Conservation (phyloP, 2,329 filamentous ascomycete genomes). For the Cadophora gregata region DNA sequence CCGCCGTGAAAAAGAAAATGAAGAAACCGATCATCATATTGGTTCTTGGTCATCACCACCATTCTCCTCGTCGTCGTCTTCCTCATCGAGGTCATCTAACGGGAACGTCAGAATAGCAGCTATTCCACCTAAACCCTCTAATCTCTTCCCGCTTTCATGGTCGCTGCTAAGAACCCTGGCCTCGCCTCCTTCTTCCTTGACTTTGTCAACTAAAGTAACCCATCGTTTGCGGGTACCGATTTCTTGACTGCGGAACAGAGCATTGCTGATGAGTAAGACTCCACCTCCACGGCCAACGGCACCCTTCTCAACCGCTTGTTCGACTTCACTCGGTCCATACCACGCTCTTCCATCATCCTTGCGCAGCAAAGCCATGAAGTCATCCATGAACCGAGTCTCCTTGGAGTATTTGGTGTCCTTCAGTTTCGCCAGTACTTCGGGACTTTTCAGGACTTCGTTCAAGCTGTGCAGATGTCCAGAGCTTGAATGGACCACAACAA, state of each 20-base stretch:
- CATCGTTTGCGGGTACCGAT: conserved; percentile 78
- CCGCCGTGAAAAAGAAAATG: background rate
- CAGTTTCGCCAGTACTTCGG: conserved; percentile 77
- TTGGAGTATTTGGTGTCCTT: conserved; percentile 87
- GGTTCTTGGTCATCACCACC: conserved; percentile 25
- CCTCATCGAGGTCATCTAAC: conserved; percentile 79
- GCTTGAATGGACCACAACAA: conserved; percentile 79
- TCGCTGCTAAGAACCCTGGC: conserved; percentile 88
- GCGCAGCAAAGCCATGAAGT: conserved; percentile 78
- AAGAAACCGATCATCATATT: conserved; percentile 16
- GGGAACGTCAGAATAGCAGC: conserved; percentile 92
- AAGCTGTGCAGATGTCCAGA: conserved; percentile 87
- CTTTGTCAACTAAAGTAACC: conserved; percentile 85
- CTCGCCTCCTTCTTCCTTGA: conserved; percentile 86
- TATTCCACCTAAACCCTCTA: conserved; percentile 85
- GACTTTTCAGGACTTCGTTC: conserved; percentile 83
- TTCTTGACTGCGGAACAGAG: conserved; percentile 83
- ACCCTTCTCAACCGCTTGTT: conserved; percentile 82
- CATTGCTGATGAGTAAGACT: conserved; percentile 84
- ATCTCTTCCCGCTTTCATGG: conserved; percentile 87
- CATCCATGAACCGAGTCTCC: conserved; percentile 85
- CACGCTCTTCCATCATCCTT: conserved; percentile 87
- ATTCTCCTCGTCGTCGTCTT: conserved; percentile 50
- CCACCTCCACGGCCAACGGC: conserved; percentile 88
- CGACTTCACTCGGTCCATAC: conserved; percentile 85